Conservation (phyloP, 2,329 filamentous ascomycete genomes). For the Neonectria hederae region DNA sequence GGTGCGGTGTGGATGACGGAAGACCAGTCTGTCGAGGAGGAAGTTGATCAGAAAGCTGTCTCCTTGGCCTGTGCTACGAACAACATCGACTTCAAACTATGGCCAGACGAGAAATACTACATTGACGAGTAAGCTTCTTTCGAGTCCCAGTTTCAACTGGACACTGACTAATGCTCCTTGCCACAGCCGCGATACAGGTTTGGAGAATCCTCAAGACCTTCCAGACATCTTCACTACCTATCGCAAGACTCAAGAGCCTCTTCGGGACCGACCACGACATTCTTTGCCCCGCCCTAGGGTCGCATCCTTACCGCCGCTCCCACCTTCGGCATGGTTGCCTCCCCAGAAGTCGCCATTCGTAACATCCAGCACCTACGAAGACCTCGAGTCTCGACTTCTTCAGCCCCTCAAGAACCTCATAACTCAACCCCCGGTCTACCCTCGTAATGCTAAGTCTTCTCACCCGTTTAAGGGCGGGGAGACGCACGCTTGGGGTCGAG, state of each 20-base stretch:
- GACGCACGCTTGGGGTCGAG: constrained; percentile 63
- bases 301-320: constrained; percentile 65
- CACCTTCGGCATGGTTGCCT: constrained; percentile 60
- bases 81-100: constrained; percentile 69
- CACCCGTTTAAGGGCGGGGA: constrained; percentile 78
- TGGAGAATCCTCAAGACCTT: constrained; percentile 66
- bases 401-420: constrained; percentile 66
- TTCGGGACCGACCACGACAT: constrained; percentile 70
- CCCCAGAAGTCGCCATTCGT: constrained; percentile 69
- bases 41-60: constrained; percentile 68
- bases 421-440: constrained; percentile 60
- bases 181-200: constrained; percentile 70
- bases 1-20: constrained; percentile 77
- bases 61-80: constrained; percentile 61
- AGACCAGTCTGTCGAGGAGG: constrained; percentile 76
- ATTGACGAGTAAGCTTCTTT: constrained; percentile 74
- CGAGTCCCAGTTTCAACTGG: background rate
- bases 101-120: constrained; percentile 80
- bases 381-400: constrained; percentile 63
- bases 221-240: constrained; percentile 81
- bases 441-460: constrained; percentile 63
- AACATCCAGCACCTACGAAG: constrained; percentile 65
- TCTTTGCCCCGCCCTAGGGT: constrained; percentile 62
- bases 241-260: constrained; percentile 76
- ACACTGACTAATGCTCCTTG: constrained; percentile 24